These are phyloP conservation scores for Glycine tomentella DNA, from an alignment of 306 rosid species.

Conservation along the genomic window DNA sequence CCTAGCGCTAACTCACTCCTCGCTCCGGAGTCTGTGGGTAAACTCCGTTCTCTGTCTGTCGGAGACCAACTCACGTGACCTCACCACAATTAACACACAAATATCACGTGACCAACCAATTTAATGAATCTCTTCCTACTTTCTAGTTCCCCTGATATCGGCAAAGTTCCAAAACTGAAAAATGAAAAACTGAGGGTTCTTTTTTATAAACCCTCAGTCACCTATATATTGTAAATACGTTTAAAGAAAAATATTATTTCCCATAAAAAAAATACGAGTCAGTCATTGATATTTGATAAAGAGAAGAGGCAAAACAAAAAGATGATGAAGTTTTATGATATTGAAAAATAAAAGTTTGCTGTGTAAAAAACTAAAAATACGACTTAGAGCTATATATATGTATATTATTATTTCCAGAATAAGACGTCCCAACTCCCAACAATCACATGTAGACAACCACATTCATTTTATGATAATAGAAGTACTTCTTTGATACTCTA, in stretches of 20 bases:
- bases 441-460: not conserved
- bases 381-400: not conserved
- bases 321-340: too few species aligned
- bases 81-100: not conserved
- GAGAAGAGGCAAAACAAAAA: too few species aligned
- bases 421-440: constrained; percentile 8
- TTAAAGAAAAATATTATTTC: too few species aligned
- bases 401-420: not conserved
- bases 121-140: too few species aligned
- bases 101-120: not conserved
- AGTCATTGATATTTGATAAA: too few species aligned
- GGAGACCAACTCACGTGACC: not conserved
- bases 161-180: too few species aligned
- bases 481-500: not conserved
- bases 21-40: not conserved
- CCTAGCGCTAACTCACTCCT: not conserved
- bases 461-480: not conserved
- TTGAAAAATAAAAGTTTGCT: not conserved
- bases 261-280: too few species aligned
- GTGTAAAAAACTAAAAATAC: not conserved
- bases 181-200: too few species aligned
- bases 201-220: too few species aligned
- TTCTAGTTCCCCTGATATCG: too few species aligned
- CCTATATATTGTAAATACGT: too few species aligned
- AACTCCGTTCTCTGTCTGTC: not conserved